Base-by-base conservation (phyloP, 2,329 filamentous ascomycete species). In the Penicillium crustosum region DNA sequence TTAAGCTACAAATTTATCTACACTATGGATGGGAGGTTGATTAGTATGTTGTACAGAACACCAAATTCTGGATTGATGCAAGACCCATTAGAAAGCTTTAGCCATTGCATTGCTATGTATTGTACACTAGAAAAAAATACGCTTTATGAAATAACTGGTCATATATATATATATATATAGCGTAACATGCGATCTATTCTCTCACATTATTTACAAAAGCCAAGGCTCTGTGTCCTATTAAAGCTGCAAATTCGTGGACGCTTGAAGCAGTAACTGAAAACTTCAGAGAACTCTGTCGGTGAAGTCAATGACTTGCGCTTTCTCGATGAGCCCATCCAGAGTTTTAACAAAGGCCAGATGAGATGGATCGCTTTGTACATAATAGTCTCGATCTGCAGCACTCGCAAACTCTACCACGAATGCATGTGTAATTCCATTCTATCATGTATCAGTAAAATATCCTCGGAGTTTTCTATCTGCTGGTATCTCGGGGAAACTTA, bases 361-460 rank as follows among this genome's bases (percentile, higher is more conserved):
- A 9, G 75, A 82, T 1, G 86, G 86, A 64, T 92, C 89, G 31
- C 84, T 75, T 51, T 82, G 73, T 7, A 89, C 73, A 68, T 91
- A 92, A 66, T 90, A 91, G 59, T 86, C 81, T 47, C 88, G 78
- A 68, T 92, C 88, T 61, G 84, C 81, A 19, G 78, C 77, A 23
- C 72, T 86, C 10, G 82, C 80, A 58, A 92, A 91, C 64, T 89
- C 83, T 23, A 82, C 80, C 2, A 92, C 81, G 61, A 91, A 91
- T 0, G 80, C 86, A 68, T 92, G 89, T 0, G 86, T 86, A 50
- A 88, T 83, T 0, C 83, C 87, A 49, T 81, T 79, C 87, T 35
- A 51, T 52, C 23, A 45, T 17, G 19, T 19, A 47, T 61, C 7
- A 49, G 36, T 42, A 12, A 53, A 33, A n/a, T 41, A 7, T 15